Conservation (phyloP, 2,329 filamentous ascomycete species). For the Fusarium equiseti region DNA sequence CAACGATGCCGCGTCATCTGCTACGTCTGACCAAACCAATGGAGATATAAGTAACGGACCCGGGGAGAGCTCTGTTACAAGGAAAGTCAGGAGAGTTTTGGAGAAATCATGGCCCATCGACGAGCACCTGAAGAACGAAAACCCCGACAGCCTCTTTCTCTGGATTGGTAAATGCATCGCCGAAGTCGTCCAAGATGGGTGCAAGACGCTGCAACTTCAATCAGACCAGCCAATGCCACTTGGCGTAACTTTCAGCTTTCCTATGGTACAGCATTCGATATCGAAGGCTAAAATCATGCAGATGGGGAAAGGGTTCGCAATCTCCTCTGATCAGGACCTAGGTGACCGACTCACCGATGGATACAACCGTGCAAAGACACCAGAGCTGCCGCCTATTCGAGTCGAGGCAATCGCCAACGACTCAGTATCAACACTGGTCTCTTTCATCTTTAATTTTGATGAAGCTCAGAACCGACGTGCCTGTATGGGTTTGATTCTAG, state of each 20-base stretch:
- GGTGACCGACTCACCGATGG: slow-evolving; percentile 69
- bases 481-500: slow-evolving; percentile 83
- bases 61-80: slow-evolving; percentile 34
- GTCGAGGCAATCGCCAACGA: slow-evolving; percentile 86
- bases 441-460: slow-evolving; percentile 78
- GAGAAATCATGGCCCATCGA: slow-evolving; percentile 81
- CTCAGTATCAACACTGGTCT: slow-evolving; percentile 81
- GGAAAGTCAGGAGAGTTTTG: slow-evolving; percentile 67
- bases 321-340: slow-evolving; percentile 70
- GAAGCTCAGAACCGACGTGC: slow-evolving; percentile 72
- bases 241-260: slow-evolving; percentile 78
- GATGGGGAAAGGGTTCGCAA: slow-evolving; percentile 78
- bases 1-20: slow-evolving; percentile 49
- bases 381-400: slow-evolving; percentile 71
- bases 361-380: slow-evolving; percentile 64
- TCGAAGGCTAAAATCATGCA: slow-evolving; percentile 73
- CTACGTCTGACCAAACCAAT: slow-evolving; percentile 10
- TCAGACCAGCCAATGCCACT: slow-evolving; percentile 65
- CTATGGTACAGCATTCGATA: slow-evolving; percentile 73
- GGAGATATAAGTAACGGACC: slow-evolving; percentile 20
- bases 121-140: slow-evolving; percentile 78
- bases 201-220: slow-evolving; percentile 57
- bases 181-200: slow-evolving; percentile 73
- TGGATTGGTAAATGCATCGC: slow-evolving; percentile 86
- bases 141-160: slow-evolving; percentile 79